Evolutionary conservation across 331 rosid species (phyloP).

Genomic region (Malus hybrid): DNA sequence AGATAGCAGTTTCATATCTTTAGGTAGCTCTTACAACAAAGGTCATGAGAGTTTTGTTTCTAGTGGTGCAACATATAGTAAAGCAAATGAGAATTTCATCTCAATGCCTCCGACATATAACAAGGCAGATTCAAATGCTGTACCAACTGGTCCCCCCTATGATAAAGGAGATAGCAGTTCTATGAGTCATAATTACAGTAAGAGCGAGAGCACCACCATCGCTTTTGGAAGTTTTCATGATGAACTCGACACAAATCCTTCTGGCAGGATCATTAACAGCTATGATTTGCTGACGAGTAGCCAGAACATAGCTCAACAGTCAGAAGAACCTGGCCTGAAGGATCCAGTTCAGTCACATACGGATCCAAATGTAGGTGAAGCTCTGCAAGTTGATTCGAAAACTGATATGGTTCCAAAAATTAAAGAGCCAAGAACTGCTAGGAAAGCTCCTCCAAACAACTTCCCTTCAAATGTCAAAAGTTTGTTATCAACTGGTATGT

Average conservation of each 20-base stretch:
- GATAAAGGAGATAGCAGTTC: constrained; percentile 51
- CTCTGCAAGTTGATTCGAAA: constrained; percentile 30
- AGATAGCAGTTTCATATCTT: constrained; percentile 47
- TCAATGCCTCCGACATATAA: constrained; percentile 32
- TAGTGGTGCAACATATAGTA: constrained; percentile 47
- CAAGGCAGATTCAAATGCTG: constrained; percentile 46
- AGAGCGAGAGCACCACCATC: constrained; percentile 53
- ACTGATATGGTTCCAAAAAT: constrained; percentile 34
- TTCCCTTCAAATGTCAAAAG: constrained; percentile 98
- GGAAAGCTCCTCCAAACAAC: constrained; percentile 73
- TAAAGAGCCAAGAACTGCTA: constrained; percentile 58
- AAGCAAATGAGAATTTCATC: constrained; percentile 55
- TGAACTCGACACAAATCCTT: constrained; percentile 44
- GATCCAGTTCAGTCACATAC: constrained; percentile 37
- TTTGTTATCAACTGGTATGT: constrained; percentile 86
- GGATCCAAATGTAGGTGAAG: constrained; percentile 37
- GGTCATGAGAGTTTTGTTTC: constrained; percentile 54
- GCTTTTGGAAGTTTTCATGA: constrained; percentile 69
- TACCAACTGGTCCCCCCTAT: constrained; percentile 38
- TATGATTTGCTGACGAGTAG: constrained; percentile 52
- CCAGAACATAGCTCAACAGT: constrained; percentile 46
- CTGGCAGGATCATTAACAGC: constrained; percentile 54
- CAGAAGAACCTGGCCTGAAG: constrained; percentile 44
- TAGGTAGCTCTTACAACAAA: constrained; percentile 58
- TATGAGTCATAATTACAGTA: constrained; percentile 40